Percentiles rank a stretch among this genome's conserved stretches.
Evolutionary conservation across 2,329 filamentous ascomycete species (phyloP).

Genomic region (Venturia oleaginea): DNA sequence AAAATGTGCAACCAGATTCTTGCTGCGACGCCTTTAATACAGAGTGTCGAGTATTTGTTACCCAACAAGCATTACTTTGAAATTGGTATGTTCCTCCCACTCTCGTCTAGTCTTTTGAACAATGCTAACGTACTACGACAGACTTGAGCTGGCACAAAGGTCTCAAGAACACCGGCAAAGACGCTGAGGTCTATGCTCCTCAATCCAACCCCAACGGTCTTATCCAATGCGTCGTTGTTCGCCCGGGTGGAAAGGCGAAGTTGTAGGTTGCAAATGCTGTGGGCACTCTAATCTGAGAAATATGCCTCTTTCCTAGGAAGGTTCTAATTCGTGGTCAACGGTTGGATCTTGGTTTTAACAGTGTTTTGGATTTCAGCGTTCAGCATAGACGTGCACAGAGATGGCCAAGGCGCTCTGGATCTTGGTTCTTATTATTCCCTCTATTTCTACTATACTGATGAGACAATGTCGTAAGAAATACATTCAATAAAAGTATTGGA

Average conservation of each 20-base stretch:
- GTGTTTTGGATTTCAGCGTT: not conserved
- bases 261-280: conserved; percentile 22
- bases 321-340: not conserved
- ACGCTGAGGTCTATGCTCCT: conserved; percentile 91
- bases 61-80: conserved; percentile 99
- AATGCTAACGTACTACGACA: conserved; percentile 29
- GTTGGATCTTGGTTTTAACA: not conserved
- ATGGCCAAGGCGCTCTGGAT: conserved; percentile 6
- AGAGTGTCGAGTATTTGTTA: conserved; percentile 69
- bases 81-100: conserved; percentile 53
- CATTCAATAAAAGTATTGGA: not conserved
- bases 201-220: conserved; percentile 90
- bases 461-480: not conserved
- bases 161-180: conserved; percentile 86
- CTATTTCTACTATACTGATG: not conserved
- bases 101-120: conserved; percentile 4
- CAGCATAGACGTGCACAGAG: conserved; percentile 6
- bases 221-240: conserved; percentile 83
- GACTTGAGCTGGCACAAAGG: conserved; percentile 96
- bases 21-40: conserved; percentile 60
- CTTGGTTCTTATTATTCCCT: conserved; percentile 1
- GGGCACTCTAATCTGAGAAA: not conserved
- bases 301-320: not conserved
- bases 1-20: conserved; percentile 92
- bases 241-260: conserved; percentile 39